Percentiles rank a stretch among this genome's conserved stretches.
Conservation (phyloP, 257 asterid species). For the Solanum commersonii region DNA sequence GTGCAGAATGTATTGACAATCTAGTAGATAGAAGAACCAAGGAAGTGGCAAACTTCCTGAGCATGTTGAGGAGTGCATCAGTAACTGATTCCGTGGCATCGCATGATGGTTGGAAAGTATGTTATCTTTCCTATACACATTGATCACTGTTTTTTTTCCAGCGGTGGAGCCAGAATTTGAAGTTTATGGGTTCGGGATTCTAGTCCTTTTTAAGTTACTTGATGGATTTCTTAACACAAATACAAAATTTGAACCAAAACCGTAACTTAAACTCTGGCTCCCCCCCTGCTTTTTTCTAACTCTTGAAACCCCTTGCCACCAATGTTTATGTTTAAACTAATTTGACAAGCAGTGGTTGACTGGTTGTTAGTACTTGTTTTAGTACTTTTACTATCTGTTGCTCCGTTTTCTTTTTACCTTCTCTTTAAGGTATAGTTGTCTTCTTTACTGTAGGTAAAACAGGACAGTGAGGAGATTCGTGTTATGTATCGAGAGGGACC, state of each 20-base stretch:
- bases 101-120: constrained; percentile 63
- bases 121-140: neutral
- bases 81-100: constrained; percentile 23
- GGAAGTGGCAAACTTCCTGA: constrained; percentile 54
- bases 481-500: constrained; percentile 93
- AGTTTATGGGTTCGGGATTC: neutral
- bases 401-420: neutral
- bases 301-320: neutral
- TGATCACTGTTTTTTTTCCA: neutral
- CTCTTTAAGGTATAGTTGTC: neutral
- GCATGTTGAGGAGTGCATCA: constrained; percentile 75
- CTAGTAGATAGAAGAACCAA: constrained; percentile 54
- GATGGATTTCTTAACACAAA: neutral
- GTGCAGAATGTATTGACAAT: constrained; percentile 40
- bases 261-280: neutral
- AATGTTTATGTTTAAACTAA: neutral
- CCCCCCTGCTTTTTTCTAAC: neutral
- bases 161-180: neutral
- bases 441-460: constrained; percentile 38
- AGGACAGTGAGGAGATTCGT: constrained; percentile 79
- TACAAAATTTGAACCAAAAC: neutral
- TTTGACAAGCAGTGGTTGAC: neutral
- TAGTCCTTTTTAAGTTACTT: neutral
- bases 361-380: neutral
- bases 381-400: neutral